Percentiles rank a stretch among this genome's conserved stretches.
Evolutionary conservation across 768 basidiomycete genomes (phyloP).

Genomic region (Kwoniella sp.): DNA sequence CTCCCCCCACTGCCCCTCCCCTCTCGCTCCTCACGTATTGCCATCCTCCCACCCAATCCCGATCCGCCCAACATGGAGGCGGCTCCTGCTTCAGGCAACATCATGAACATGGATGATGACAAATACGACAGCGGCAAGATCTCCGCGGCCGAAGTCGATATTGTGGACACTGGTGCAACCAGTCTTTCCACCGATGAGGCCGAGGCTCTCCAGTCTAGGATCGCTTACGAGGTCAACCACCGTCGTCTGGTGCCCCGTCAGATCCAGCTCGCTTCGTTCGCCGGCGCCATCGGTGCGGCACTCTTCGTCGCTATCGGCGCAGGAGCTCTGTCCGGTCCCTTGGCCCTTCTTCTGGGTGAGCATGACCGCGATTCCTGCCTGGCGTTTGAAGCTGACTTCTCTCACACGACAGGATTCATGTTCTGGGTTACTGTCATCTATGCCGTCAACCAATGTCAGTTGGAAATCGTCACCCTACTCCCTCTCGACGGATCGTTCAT

Average conservation of each 20-base stretch:
- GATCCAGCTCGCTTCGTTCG: constrained; percentile 16
- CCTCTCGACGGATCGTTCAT: constrained; percentile 29
- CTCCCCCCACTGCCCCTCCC: too few relatives aligned
- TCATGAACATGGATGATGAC: not conserved
- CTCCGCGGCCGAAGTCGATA: not conserved
- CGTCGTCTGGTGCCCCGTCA: constrained; percentile 13
- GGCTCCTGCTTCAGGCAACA: not conserved
- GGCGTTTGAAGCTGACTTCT: not conserved
- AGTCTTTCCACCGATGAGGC: not conserved
- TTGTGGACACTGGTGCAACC: not conserved
- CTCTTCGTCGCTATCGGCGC: constrained; percentile 18
- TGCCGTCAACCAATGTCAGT: constrained; percentile 13
- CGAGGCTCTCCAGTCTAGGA: not conserved
- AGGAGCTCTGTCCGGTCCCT: constrained; percentile 11
- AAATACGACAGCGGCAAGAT: not conserved
- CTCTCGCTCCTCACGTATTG: too few relatives aligned
- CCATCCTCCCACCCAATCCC: too few relatives aligned
- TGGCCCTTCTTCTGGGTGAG: constrained; percentile 9
- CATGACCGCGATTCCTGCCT: not conserved
- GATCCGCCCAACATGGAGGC: not conserved
- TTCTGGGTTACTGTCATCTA: constrained; percentile 19
- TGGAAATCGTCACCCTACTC: constrained; percentile 18
- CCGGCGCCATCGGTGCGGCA: constrained; percentile 19
- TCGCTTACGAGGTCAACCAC: constrained; percentile 9
- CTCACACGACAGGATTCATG: not conserved